phyloP scores from a whole-genome alignment of 2,329 filamentous ascomycete genomes.

The Grosmannia serpens region DNA sequence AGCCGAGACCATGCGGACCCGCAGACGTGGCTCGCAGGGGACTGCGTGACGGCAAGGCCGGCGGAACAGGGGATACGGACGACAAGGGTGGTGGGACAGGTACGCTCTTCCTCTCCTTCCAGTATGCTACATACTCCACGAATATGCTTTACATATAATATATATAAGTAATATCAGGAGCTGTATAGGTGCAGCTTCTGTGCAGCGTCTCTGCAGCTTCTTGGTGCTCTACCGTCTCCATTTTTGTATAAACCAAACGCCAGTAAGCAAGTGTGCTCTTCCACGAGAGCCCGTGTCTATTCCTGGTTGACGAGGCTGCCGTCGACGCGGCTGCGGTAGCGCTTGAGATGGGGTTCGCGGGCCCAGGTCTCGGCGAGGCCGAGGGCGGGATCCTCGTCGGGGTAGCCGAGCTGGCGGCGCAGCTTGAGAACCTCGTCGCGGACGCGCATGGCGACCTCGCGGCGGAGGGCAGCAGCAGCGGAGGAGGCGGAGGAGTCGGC shows the following conservation, averaged over 20 bases:
- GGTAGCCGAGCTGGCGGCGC: conserved; percentile 56
- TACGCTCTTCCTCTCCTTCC: too few species aligned
- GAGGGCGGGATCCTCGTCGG: conserved; percentile 69
- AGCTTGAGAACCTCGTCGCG: conserved; percentile 72
- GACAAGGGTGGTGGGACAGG: too few species aligned
- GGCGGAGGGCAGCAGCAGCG: conserved; percentile 36
- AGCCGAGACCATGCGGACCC: conserved; percentile 22
- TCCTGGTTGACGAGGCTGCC: conserved; percentile 33
- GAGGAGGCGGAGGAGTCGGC: conserved; percentile 32
- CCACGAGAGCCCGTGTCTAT: neutral
- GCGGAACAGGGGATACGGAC: neutral
- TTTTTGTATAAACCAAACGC: neutral
- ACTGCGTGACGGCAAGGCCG: neutral
- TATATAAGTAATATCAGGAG: neutral
- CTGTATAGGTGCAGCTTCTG: neutral
- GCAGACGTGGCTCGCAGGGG: conserved; percentile 11
- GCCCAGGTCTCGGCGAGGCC: conserved; percentile 75
- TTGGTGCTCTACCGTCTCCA: neutral
- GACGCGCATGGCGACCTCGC: conserved; percentile 69
- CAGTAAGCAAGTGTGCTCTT: neutral
- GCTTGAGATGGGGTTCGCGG: conserved; percentile 33
- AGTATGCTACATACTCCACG: too few species aligned
- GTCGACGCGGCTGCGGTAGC: conserved; percentile 42
- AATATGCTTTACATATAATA: neutral
- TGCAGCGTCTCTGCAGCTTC: neutral